A percentile compares a stretch with the other conserved stretches of the same genome.
phyloP scores from a whole-genome alignment of 345 rosid genomes.

The Angophora floribunda region DNA sequence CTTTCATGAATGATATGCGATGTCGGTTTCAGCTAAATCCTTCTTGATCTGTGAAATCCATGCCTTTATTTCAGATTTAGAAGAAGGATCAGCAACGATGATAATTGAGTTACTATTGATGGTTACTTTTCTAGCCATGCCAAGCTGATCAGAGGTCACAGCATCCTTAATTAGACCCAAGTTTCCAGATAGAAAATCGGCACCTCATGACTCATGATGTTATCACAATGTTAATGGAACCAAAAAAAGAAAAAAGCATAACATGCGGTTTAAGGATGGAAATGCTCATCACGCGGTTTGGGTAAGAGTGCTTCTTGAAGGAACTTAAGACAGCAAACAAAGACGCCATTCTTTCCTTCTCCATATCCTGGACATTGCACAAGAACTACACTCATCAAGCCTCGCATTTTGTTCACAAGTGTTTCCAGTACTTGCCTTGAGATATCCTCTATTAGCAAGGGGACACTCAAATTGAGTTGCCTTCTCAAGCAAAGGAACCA shows the following conservation, averaged over 20 bases:
- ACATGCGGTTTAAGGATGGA: neutral
- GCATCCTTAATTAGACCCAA: constrained; percentile 43
- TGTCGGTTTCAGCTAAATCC: constrained; percentile 78
- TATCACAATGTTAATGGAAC: neutral
- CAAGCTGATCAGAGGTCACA: constrained; percentile 92
- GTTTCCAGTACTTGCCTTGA: constrained; percentile 48
- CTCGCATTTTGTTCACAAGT: constrained; percentile 38
- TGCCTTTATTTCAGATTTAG: constrained; percentile 81
- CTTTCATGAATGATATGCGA: constrained; percentile 40
- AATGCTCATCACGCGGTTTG: neutral
- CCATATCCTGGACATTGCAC: constrained; percentile 43
- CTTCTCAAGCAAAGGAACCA: constrained; percentile 75
- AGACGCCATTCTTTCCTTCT: constrained; percentile 69
- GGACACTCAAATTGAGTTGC: constrained; percentile 68
- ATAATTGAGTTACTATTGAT: constrained; percentile 69
- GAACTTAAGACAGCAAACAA: neutral
- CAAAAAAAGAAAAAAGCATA: neutral
- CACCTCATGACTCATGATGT: constrained; percentile 28
- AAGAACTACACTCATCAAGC: neutral
- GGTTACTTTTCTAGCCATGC: constrained; percentile 61
- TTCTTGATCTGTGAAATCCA: constrained; percentile 81
- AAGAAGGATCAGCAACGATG: constrained; percentile 71
- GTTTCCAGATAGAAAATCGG: constrained; percentile 73
- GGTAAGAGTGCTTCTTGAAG: neutral
- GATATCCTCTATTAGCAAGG: constrained; percentile 31